Percentiles rank a stretch among this genome's conserved stretches.
Evolutionary conservation across 139 green algal species (phyloP).

Genomic region (Asterochloris sp.): DNA sequence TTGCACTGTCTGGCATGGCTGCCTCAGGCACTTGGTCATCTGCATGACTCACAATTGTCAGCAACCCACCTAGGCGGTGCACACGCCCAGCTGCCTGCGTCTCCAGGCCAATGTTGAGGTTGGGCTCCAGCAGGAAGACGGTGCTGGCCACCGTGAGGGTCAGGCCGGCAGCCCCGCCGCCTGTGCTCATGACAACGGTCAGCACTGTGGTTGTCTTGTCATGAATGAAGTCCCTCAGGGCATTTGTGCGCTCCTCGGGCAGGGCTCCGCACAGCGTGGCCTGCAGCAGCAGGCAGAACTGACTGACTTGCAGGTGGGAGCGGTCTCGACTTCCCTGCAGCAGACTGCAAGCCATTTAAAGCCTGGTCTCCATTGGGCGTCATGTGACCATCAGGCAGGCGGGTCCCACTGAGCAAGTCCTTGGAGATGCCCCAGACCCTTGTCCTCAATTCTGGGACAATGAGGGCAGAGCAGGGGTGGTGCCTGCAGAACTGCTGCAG

Average conservation of each 20-base stretch:
- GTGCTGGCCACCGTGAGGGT: conserved; percentile 50
- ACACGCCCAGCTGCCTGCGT: conserved; percentile 57
- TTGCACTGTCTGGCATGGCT: too few species aligned
- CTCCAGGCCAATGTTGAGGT: conserved; percentile 47
- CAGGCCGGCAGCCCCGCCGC: conserved; percentile 44
- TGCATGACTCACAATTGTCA: neutral
- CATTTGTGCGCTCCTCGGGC: conserved; percentile 22
- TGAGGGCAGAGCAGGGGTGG: too few species aligned
- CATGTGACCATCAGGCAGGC: too few species aligned
- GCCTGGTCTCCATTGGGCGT: too few species aligned
- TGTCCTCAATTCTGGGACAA: too few species aligned
- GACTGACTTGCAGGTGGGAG: too few species aligned
- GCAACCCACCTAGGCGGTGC: conserved; percentile 41
- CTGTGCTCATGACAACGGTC: conserved; percentile 29
- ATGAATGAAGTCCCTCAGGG: conserved; percentile 42
- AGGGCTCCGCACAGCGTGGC: conserved; percentile 31
- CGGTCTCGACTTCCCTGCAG: too few species aligned
- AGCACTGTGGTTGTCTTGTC: conserved; percentile 21
- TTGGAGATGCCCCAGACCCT: too few species aligned
- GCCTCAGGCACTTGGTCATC: too few species aligned
- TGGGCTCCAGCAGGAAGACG: conserved; percentile 56
- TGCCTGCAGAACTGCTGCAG: too few species aligned
- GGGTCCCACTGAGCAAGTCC: too few species aligned
- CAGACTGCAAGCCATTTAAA: too few species aligned
- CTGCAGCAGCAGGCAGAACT: neutral